Evolutionary conservation across 495 filamentous ascomycete species (phyloP), one percentile per base, ranked within the genome.

Genomic region (Viridothelium virens): DNA sequence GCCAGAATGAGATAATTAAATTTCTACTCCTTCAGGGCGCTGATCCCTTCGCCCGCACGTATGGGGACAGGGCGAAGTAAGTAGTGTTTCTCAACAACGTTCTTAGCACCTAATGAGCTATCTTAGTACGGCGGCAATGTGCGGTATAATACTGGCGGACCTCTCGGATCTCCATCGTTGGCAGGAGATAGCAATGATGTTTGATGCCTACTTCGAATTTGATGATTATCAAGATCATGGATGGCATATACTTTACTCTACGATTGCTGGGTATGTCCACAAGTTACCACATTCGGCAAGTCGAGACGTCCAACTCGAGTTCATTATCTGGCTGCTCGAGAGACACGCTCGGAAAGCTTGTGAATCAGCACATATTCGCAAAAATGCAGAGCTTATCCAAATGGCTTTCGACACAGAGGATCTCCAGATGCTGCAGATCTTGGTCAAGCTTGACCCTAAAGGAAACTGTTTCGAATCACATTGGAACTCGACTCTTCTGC

Each of bases 171-270:
- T 59, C 31, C 53, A 59, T 59, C 53, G 36, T 59, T 59, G 53
- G 53, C 53, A 59, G 31, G 53, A 59, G 53, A 59, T 59, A 59
- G 53, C 53, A 36, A 59, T 59, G 53, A 59, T 59, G n/a, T 59
- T 59, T 59, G 53, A 59, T 4, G 53, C 53, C 53, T 59, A 34
- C 53, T 59, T 59, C 53, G 53, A 59, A 7, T 59, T 59, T 36
- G 53, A 59, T 59, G 53, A 59, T 14, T 36, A 59, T 59, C 25
- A 59, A 59, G 53, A 59, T 36, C 53, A 59, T 59, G 53, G 53
- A 36, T 59, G 53, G 53, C 53, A 59, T 36, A 59, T 59, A 34
- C 53, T 59, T 59, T 59, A 59, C 31, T 59, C 53, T 33, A 59
- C 18, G 31, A 59, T 59, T 59, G 53, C 53, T 59, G 53, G 53